These are phyloP conservation scores for Aspergillus aculeatus DNA, from an alignment of 2,329 filamentous ascomycete genomes.

Conservation along the genomic window DNA sequence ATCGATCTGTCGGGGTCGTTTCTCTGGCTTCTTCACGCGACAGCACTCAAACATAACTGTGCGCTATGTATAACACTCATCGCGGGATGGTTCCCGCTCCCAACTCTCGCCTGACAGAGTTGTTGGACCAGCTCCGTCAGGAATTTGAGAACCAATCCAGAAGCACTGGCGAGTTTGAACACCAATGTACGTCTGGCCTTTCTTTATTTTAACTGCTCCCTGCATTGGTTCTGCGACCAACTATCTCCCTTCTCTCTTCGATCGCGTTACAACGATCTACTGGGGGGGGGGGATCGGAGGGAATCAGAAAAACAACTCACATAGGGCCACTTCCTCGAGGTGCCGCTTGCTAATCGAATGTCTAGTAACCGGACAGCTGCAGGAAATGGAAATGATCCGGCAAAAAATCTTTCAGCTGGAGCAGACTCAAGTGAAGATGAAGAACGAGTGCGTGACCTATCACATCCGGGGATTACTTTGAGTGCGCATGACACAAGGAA, in stretches of 20 bases:
- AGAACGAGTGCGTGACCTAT: slow-evolving; percentile 71
- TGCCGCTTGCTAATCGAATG: slow-evolving; percentile 16
- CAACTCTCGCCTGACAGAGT: slow-evolving; percentile 76
- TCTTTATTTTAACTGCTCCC: not conserved
- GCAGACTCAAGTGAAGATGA: slow-evolving; percentile 81
- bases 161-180: slow-evolving; percentile 82
- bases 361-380: slow-evolving; percentile 82
- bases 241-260: not conserved
- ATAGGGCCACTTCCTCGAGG: not conserved
- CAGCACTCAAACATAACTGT: slow-evolving; percentile 2
- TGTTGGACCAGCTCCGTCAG: slow-evolving; percentile 83
- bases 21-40: not conserved
- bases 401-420: slow-evolving; percentile 93
- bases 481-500: not conserved
- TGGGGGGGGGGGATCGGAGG: not conserved
- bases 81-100: slow-evolving; percentile 75
- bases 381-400: slow-evolving; percentile 91
- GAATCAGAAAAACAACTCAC: not conserved
- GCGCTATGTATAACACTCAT: slow-evolving; percentile 79
- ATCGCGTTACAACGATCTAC: not conserved
- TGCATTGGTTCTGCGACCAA: not conserved
- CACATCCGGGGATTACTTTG: not conserved
- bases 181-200: slow-evolving; percentile 71
- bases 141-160: slow-evolving; percentile 87
- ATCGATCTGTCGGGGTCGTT: not conserved